phyloP scores from a whole-genome alignment of 129 eudicot genomes.

The Silybum marianum region DNA sequence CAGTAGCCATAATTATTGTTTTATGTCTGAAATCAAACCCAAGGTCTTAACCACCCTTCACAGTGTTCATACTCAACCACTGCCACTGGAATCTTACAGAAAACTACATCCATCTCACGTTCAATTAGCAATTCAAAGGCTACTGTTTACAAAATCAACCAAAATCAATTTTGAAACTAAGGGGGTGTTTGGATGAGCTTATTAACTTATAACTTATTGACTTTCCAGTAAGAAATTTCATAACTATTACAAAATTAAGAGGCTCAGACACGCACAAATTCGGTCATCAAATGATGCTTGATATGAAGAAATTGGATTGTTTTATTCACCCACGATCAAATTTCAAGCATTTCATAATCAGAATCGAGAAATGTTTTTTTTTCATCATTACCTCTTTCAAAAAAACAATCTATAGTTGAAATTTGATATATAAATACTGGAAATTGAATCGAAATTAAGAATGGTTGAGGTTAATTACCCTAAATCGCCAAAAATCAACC shows the following conservation, averaged over 20 bases:
- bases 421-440: not conserved
- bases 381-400: conserved; percentile 55
- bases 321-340: conserved; percentile 12
- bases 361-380: conserved; percentile 67
- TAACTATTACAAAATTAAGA: conserved; percentile 7
- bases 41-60: too few relatives aligned
- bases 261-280: conserved; percentile 92
- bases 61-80: too few relatives aligned
- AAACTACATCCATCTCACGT: too few relatives aligned
- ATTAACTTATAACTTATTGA: too few relatives aligned
- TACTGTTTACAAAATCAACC: too few relatives aligned
- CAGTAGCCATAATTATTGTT: too few relatives aligned
- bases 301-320: not conserved
- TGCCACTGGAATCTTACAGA: too few relatives aligned
- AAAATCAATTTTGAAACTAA: too few relatives aligned
- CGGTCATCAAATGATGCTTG: conserved; percentile 56
- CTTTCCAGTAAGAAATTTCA: not conserved
- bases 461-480: not conserved
- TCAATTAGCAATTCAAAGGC: too few relatives aligned
- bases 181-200: too few relatives aligned
- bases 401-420: not conserved
- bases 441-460: not conserved
- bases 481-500: not conserved
- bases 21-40: too few relatives aligned
- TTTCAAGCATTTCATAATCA: conserved; percentile 30